Evolutionary conservation across 192 early-diverging fungal species (phyloP).

Genomic region (Entophlyctis luteolus): DNA sequence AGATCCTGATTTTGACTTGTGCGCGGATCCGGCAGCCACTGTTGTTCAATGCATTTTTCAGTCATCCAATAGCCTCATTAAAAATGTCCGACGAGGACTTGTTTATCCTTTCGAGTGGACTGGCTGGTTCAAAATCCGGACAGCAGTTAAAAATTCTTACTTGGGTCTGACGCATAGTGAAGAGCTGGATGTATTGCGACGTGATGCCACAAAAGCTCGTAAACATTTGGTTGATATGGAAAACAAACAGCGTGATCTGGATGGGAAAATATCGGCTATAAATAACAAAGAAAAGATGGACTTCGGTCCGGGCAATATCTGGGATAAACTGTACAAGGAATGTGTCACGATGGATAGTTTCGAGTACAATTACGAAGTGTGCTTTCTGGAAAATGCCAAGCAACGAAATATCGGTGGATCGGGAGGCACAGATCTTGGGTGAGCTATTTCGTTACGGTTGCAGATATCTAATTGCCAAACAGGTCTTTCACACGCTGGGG

Average conservation of each 20-base stretch:
- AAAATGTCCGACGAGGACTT: not conserved
- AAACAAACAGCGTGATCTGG: constrained; percentile 22
- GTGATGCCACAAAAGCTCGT: constrained; percentile 14
- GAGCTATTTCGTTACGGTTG: constrained; percentile 1
- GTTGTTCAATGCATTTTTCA: not conserved
- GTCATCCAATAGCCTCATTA: not conserved
- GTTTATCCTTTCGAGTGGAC: constrained; percentile 15
- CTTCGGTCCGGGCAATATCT: constrained; percentile 69
- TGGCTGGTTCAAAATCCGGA: constrained; percentile 12
- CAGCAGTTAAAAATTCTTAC: not conserved
- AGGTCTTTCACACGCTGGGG: constrained; percentile 45
- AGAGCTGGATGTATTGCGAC: constrained; percentile 13
- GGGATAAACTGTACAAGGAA: constrained; percentile 59
- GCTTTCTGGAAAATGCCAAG: constrained; percentile 70
- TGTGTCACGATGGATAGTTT: constrained; percentile 68
- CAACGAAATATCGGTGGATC: constrained; percentile 69
- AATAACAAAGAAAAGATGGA: constrained; percentile 58
- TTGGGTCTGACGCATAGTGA: not conserved
- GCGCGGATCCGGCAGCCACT: constrained; percentile 12
- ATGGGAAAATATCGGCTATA: constrained; percentile 36
- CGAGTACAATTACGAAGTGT: constrained; percentile 78
- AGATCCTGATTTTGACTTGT: not conserved
- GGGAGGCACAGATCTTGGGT: constrained; percentile 55
- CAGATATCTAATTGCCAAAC: not conserved
- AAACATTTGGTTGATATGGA: constrained; percentile 25